Conservation (phyloP, 495 filamentous ascomycete species). For the Talaromyces thailandensis region DNA sequence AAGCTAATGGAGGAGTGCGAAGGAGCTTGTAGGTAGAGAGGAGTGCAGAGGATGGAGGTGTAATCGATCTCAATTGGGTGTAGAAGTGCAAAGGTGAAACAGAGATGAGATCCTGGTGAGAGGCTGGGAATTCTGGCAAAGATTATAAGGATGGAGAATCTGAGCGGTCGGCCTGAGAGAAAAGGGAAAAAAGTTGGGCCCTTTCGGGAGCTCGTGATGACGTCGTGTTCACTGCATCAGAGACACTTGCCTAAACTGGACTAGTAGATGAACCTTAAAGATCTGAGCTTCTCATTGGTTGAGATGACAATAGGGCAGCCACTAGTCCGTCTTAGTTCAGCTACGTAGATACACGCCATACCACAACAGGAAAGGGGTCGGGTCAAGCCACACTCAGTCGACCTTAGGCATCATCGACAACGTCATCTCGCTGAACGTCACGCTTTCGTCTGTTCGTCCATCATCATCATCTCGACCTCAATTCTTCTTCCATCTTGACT, state of each 20-base stretch:
- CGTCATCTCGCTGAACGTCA: background rate
- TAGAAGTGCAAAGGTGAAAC: background rate
- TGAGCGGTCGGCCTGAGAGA: background rate
- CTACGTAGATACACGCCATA: background rate
- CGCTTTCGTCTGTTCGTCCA: background rate
- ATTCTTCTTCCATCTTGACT: background rate
- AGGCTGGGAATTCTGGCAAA: background rate
- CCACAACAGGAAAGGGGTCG: background rate
- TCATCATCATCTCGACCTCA: background rate
- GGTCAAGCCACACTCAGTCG: background rate
- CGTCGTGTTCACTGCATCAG: background rate
- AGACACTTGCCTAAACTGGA: background rate
- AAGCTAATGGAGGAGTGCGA: background rate
- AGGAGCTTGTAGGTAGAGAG: background rate
- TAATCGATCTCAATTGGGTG: background rate
- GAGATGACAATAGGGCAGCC: background rate
- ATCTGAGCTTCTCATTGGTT: background rate
- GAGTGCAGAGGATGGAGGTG: background rate
- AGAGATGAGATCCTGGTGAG: background rate
- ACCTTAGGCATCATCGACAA: background rate
- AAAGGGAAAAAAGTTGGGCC: background rate
- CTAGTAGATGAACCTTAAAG: background rate
- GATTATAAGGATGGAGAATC: background rate
- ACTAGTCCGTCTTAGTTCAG: background rate
- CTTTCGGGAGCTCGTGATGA: background rate